Evolutionary conservation across 768 basidiomycete genomes (phyloP).

Genomic region (Clathrus columnatus): DNA sequence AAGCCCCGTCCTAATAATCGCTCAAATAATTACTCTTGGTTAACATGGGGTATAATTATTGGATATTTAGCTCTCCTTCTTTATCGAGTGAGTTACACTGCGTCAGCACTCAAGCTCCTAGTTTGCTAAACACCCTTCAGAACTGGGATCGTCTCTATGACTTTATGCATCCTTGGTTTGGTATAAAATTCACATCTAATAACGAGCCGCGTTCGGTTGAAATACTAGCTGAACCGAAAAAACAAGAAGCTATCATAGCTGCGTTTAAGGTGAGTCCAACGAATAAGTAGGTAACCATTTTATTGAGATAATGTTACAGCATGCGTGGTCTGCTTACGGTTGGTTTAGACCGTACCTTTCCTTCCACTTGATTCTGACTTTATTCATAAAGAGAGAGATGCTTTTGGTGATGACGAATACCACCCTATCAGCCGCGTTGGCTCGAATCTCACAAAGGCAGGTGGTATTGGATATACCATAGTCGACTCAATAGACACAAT

Average conservation of each 20-base stretch:
- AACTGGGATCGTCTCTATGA: neutral
- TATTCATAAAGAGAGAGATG: slow-evolving; percentile 58
- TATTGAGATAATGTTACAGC: slow-evolving; percentile 34
- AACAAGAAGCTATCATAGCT: slow-evolving; percentile 60
- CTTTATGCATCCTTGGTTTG: neutral
- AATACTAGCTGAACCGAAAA: slow-evolving; percentile 48
- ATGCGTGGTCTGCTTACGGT: slow-evolving; percentile 83
- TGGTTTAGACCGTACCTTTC: slow-evolving; percentile 7
- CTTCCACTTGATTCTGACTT: slow-evolving; percentile 14
- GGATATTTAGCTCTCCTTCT: slow-evolving; percentile 2
- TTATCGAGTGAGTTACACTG: neutral
- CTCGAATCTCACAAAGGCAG: slow-evolving; percentile 66
- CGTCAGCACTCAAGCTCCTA: neutral
- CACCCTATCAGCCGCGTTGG: slow-evolving; percentile 73
- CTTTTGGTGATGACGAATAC: slow-evolving; percentile 89
- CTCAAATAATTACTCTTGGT: neutral
- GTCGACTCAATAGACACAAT: slow-evolving; percentile 84
- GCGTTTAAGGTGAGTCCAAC: slow-evolving; percentile 70
- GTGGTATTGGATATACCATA: slow-evolving; percentile 84
- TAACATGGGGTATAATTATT: neutral
- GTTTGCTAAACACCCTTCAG: neutral
- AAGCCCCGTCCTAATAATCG: neutral
- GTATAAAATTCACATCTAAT: neutral
- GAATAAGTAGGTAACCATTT: neutral
- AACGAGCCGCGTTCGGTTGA: slow-evolving; percentile 9